Base-by-base conservation (phyloP, 371 early-diverging fungal genomes). In the Rhizopus delemar region DNA sequence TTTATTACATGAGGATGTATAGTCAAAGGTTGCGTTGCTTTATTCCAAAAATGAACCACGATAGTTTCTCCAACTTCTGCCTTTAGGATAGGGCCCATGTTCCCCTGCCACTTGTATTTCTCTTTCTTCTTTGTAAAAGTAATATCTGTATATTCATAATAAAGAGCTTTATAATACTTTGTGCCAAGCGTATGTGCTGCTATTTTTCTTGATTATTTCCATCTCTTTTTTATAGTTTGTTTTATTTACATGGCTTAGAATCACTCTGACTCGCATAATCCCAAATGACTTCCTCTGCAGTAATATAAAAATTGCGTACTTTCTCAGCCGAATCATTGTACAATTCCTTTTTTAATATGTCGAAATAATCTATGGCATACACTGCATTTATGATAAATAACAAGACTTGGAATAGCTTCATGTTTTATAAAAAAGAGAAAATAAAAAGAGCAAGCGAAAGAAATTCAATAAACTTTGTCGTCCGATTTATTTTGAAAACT, bases 11-110 rank as follows among this genome's bases (percentile, higher is more conserved):
- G 82, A 46, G 82, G 80, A 65, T 83, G 82, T 48, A 81, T 77
- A 8, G 79, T 73, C 57, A 64, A 73, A 35, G 70, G 68, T 41
- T 55, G 49, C 7, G 65, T 41, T 0, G 77, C 79, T 50, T 51
- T 69, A 59, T 81, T 81, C 73, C 70, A 75, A 46, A 81, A 65
- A 57, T 73, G 72, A 12, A 81, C 55, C 49, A 66, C 51, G 6
- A 81, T 65, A 3, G 74, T 71, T 51, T 83, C 79, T 29, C 77
- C 77, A 8, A 81, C 82, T 65, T 81, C 76, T 5, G 71, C 80
- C 52, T 77, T 74, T 13, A 81, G 50, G 5, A 81, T 68, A 28
- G 82, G 81, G 0, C 82, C 82, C 70, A 83, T 70, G 38, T 71
- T 52, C 1, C 77, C 80, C 46, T 77, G 77, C 84, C 84, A 74